A percentile compares a stretch with the other conserved stretches of the same genome.
Conservation (phyloP, 1,284 basidiomycete genomes). For the Coniophora puteana region DNA sequence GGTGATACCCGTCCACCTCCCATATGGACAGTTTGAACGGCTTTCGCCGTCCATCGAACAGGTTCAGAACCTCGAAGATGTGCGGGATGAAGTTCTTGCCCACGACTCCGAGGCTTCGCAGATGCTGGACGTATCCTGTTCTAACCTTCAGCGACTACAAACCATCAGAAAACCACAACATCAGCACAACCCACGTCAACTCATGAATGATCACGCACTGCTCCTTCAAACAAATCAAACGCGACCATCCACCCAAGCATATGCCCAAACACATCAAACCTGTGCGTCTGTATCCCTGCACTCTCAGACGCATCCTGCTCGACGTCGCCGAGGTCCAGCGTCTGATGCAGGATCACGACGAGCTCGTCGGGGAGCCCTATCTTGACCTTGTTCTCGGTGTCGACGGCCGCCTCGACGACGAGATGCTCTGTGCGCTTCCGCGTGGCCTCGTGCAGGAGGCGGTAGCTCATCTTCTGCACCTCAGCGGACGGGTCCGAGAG, state of each 20-base stretch:
- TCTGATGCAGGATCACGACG: slow-evolving; percentile 56
- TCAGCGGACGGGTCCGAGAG: slow-evolving; percentile 61
- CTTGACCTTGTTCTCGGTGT: slow-evolving; percentile 48
- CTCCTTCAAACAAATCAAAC: slow-evolving; percentile 84
- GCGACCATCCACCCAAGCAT: slow-evolving; percentile 90
- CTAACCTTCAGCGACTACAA: slow-evolving; percentile 76
- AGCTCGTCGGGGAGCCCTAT: slow-evolving; percentile 65
- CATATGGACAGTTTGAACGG: slow-evolving; percentile 79
- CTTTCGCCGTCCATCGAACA: slow-evolving; percentile 57
- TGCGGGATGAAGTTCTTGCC: slow-evolving; percentile 68
- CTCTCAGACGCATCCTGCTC: slow-evolving; percentile 13
- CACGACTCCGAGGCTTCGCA: slow-evolving; percentile 71
- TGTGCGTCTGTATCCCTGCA: slow-evolving; percentile 22
- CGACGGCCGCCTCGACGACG: slow-evolving; percentile 83
- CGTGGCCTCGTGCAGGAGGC: slow-evolving; percentile 61
- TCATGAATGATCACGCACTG: slow-evolving; percentile 49
- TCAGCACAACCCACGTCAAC: slow-evolving; percentile 6
- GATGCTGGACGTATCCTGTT: slow-evolving; percentile 80
- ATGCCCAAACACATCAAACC: slow-evolving; percentile 56
- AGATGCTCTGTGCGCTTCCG: slow-evolving; percentile 71
- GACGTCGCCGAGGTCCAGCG: slow-evolving; percentile 35
- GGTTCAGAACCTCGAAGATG: slow-evolving; percentile 65
- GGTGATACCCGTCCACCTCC: slow-evolving; percentile 81
- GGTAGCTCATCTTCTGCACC: slow-evolving; percentile 72
- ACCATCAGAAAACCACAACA: too few relatives aligned